A percentile compares a stretch with the other conserved stretches of the same genome.
phyloP scores from a whole-genome alignment of 1,139 yeast genomes.

The Candida pseudoviswanathii region DNA sequence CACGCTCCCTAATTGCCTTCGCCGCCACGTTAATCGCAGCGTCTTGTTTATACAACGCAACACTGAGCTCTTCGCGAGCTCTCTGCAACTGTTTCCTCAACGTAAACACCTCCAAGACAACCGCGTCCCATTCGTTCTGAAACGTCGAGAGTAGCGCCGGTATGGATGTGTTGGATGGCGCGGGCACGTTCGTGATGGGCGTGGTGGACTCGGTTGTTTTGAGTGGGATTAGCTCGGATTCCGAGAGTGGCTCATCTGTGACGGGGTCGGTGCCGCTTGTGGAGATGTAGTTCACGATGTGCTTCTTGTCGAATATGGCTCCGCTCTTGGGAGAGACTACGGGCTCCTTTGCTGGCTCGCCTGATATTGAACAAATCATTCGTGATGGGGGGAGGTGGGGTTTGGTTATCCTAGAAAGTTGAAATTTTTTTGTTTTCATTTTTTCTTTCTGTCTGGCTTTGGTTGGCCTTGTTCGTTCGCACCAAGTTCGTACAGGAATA shows the following conservation, averaged over 20 bases:
- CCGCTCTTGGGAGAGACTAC: conserved; percentile 79
- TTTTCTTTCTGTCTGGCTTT: not conserved
- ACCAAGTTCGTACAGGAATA: no score
- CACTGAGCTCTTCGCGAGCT: conserved; percentile 71
- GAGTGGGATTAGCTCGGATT: conserved; percentile 61
- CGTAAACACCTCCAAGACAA: conserved; percentile 78
- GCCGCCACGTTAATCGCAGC: conserved; percentile 91
- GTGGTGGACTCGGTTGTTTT: conserved; percentile 20
- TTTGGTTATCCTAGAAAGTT: no score
- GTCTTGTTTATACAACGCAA: conserved; percentile 81
- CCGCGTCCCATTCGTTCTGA: conserved; percentile 90
- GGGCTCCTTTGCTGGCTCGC: conserved; percentile 66
- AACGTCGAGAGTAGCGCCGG: conserved; percentile 75
- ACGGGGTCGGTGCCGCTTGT: conserved; percentile 79
- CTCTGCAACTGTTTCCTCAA: conserved; percentile 70
- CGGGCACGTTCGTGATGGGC: conserved; percentile 45
- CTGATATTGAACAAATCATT: conserved; percentile 50
- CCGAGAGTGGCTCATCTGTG: conserved; percentile 57
- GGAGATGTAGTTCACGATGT: conserved; percentile 62
- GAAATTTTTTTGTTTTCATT: not conserved
- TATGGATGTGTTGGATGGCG: conserved; percentile 62
- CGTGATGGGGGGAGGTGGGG: not conserved
- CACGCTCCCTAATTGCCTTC: conserved; percentile 68
- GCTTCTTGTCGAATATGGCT: conserved; percentile 64
- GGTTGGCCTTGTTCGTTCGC: not conserved